Evolutionary conservation across 2,329 filamentous ascomycete species (phyloP).

Genomic region (Neospermospora avenae): DNA sequence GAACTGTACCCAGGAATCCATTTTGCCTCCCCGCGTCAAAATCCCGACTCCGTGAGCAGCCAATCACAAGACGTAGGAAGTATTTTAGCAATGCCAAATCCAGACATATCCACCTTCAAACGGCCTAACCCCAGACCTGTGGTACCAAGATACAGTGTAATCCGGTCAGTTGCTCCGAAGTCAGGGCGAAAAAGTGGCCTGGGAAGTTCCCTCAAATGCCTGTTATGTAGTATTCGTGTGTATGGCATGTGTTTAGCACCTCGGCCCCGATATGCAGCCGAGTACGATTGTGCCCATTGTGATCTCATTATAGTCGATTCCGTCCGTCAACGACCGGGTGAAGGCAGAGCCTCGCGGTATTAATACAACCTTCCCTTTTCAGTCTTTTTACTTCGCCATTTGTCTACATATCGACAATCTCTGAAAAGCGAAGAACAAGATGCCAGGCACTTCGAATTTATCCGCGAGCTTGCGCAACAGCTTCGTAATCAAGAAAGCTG

Average conservation of each 20-base stretch:
- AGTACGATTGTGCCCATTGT: conserved; percentile 1
- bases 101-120: not conserved
- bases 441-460: conserved; percentile 67
- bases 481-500: conserved; percentile 58
- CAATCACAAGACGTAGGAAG: conserved; percentile 5
- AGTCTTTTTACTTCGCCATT: not conserved
- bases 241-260: conserved; percentile 13
- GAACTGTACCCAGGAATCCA: too few species aligned
- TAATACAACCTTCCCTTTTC: not conserved
- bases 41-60: not conserved
- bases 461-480: conserved; percentile 68
- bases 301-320: not conserved
- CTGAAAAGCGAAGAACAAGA: conserved; percentile 34
- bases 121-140: not conserved
- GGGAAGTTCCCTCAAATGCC: not conserved
- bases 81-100: not conserved
- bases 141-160: not conserved
- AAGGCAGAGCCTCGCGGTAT: not conserved
- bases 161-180: conserved; percentile 6
- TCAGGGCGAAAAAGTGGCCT: not conserved
- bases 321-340: not conserved
- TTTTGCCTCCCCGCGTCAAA: not conserved
- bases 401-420: not conserved
- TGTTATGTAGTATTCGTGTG: not conserved
- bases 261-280: conserved; percentile 13